These are phyloP conservation scores for Panaeolus cyanescens DNA, from an alignment of 768 basidiomycete species.

Conservation along the genomic window DNA sequence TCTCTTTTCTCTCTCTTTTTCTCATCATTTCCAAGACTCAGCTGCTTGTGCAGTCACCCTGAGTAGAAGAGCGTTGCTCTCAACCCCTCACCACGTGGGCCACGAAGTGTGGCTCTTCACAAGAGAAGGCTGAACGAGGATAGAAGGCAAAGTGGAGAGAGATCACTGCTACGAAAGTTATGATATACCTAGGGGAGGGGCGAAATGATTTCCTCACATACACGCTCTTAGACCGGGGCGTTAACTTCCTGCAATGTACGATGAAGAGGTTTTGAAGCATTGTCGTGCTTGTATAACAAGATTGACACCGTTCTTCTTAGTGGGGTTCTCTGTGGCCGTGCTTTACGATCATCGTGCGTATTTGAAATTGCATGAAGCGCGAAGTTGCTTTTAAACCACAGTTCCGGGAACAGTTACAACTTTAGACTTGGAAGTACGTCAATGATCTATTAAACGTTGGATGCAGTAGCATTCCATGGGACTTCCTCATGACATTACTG, in stretches of 20 bases:
- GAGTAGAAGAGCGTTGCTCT: too few relatives aligned
- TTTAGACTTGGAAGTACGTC: background rate
- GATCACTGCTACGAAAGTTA: background rate
- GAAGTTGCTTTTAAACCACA: background rate
- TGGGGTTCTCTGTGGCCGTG: background rate
- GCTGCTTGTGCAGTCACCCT: background rate
- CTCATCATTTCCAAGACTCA: background rate
- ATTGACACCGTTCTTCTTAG: background rate
- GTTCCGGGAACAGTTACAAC: background rate
- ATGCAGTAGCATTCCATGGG: too few relatives aligned
- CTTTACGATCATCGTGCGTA: background rate
- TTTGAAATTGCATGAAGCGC: background rate
- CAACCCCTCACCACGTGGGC: background rate
- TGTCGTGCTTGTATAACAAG: background rate
- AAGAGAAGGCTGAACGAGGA: background rate
- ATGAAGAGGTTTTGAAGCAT: background rate
- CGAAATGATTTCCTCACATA: background rate
- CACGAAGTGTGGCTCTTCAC: background rate
- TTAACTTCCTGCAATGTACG: background rate
- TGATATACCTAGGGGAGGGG: background rate
- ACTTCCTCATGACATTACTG: too few relatives aligned
- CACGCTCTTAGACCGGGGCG: background rate
- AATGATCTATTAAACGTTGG: too few relatives aligned
- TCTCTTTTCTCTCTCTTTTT: background rate
- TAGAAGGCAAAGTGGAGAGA: background rate